A percentile compares a stretch with the other conserved stretches of the same genome.
Evolutionary conservation across 345 rosid species (phyloP).

Genomic region (Euphorbia pulcherrima): DNA sequence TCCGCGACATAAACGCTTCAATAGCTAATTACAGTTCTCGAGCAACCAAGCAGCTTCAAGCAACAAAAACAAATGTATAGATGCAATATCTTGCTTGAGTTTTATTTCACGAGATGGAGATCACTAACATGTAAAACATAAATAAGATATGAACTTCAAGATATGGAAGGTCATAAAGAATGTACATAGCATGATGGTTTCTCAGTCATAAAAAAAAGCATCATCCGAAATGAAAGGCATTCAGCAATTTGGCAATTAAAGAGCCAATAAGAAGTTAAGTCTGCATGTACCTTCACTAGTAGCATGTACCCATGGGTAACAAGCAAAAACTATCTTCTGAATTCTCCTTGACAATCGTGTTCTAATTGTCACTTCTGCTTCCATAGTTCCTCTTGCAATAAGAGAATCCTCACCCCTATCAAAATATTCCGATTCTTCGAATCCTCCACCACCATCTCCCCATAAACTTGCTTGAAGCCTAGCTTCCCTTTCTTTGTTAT

Average conservation of each 20-base stretch:
- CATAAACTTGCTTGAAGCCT: constrained; percentile 90
- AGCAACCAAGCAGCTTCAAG: not conserved
- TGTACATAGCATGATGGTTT: not conserved
- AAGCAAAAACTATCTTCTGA: constrained; percentile 66
- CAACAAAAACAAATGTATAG: not conserved
- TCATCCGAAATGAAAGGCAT: not conserved
- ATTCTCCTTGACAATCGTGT: constrained; percentile 51
- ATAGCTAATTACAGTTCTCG: not conserved
- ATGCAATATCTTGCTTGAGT: not conserved
- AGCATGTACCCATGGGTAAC: constrained; percentile 95
- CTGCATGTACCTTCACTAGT: constrained; percentile 70
- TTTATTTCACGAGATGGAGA: not conserved
- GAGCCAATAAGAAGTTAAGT: constrained; percentile 15
- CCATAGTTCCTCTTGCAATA: constrained; percentile 40
- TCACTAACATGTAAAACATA: not conserved
- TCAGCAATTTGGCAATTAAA: not conserved
- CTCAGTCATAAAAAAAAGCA: not conserved
- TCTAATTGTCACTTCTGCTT: constrained; percentile 54
- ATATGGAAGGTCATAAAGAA: not conserved
- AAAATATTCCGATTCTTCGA: constrained; percentile 48
- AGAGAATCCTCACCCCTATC: constrained; percentile 43
- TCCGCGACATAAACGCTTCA: constrained; percentile 1
- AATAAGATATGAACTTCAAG: not conserved
- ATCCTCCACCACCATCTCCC: constrained; percentile 72
- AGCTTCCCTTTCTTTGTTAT: constrained; percentile 94